A percentile compares a stretch with the other conserved stretches of the same genome.
phyloP scores from a whole-genome alignment of 2,329 filamentous ascomycete species.

The Neofusicoccum sp. region DNA sequence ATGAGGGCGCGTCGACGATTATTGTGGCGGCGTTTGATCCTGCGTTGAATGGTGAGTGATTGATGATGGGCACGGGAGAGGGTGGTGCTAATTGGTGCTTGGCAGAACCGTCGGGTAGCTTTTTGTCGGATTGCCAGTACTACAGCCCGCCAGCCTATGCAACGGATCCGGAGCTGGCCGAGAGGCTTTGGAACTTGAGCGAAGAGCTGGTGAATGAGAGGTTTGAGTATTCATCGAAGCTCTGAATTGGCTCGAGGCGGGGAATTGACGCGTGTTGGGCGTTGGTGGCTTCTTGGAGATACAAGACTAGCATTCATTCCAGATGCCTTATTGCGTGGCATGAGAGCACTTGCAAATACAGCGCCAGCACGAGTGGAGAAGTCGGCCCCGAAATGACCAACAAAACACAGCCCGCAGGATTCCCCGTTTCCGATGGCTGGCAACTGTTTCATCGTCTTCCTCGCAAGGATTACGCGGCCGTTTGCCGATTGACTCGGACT shows the following conservation, averaged over 20 bases:
- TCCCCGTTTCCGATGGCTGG: neutral
- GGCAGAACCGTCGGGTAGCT: slow-evolving; percentile 31
- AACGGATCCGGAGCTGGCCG: slow-evolving; percentile 28
- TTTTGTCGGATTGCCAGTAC: slow-evolving; percentile 32
- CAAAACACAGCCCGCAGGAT: neutral
- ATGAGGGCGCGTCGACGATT: slow-evolving; percentile 36
- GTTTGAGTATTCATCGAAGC: slow-evolving; percentile 29
- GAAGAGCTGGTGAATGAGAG: slow-evolving; percentile 34
- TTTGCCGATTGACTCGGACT: neutral
- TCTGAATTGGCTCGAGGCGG: neutral
- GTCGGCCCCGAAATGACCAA: neutral
- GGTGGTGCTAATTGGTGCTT: neutral
- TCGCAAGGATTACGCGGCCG: neutral
- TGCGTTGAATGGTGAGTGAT: slow-evolving; percentile 25
- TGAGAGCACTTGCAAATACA: neutral
- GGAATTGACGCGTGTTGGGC: neutral
- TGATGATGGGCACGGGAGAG: neutral
- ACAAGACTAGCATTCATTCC: neutral
- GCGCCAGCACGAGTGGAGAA: neutral
- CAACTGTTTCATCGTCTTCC: slow-evolving; percentile 1
- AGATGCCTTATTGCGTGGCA: neutral
- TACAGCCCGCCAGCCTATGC: slow-evolving; percentile 27
- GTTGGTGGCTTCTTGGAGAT: neutral
- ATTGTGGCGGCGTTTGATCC: slow-evolving; percentile 37
- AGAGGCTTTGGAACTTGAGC: slow-evolving; percentile 37